Conservation (phyloP, 495 filamentous ascomycete species). For the Thermochaetoides thermophila region DNA sequence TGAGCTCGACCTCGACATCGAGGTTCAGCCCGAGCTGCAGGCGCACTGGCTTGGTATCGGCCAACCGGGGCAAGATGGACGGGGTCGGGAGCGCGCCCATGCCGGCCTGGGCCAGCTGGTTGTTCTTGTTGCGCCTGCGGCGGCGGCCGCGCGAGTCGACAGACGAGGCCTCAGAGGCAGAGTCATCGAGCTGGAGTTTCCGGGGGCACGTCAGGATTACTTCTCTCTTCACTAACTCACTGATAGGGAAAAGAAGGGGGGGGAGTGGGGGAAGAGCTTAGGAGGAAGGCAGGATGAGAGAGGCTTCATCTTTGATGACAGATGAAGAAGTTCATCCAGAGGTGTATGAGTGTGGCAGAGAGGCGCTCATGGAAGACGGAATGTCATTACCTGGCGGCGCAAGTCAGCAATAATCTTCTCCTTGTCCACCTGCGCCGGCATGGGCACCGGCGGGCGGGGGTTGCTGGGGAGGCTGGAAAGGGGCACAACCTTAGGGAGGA, state of each 20-base stretch:
- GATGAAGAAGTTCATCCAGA: too few species aligned
- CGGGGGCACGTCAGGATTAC: not conserved
- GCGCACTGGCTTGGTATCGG: slow-evolving; percentile 21
- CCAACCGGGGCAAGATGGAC: slow-evolving; percentile 8
- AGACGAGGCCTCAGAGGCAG: slow-evolving; percentile 13
- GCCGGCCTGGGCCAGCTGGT: slow-evolving; percentile 9
- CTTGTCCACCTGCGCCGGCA: slow-evolving; percentile 4
- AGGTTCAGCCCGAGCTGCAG: slow-evolving; percentile 22
- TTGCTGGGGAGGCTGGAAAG: slow-evolving; percentile 5
- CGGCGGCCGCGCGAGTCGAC: slow-evolving; percentile 17
- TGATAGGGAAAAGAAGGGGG: not conserved
- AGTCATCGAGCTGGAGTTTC: slow-evolving; percentile 14
- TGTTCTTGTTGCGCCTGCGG: slow-evolving; percentile 14
- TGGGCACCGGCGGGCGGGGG: slow-evolving; percentile 2
- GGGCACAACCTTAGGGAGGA: slow-evolving; percentile 17
- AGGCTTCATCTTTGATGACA: too few species aligned
- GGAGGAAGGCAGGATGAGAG: not conserved
- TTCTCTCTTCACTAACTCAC: not conserved
- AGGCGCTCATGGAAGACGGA: too few species aligned
- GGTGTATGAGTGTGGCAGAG: too few species aligned
- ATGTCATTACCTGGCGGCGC: slow-evolving; percentile 16
- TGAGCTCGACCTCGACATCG: slow-evolving; percentile 22
- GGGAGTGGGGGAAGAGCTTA: not conserved
- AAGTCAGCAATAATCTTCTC: slow-evolving; percentile 15
- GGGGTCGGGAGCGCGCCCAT: slow-evolving; percentile 4